Conservation (phyloP, 2,329 filamentous ascomycete genomes). For the Aspergillus flavus region DNA sequence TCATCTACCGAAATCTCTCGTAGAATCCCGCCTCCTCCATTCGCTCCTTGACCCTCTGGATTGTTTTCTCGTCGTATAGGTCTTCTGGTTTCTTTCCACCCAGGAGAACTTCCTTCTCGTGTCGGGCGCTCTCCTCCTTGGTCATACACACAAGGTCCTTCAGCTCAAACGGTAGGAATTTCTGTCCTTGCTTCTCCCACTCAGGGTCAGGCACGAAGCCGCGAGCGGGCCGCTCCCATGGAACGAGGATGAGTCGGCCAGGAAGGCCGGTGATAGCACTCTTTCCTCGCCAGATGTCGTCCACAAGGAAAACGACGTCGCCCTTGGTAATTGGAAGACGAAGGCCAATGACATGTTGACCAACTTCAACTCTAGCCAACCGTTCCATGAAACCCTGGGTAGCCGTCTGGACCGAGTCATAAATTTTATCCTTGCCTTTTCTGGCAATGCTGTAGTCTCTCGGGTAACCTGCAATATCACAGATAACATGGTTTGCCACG, state of each 20-base stretch:
- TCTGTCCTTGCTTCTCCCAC: constrained; percentile 68
- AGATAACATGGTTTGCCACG: constrained; percentile 88
- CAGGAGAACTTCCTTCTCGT: constrained; percentile 78
- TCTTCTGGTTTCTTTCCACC: constrained; percentile 69
- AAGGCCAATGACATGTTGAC: constrained; percentile 66
- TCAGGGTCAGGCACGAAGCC: constrained; percentile 65
- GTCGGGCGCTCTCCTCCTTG: constrained; percentile 79
- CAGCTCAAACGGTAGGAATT: constrained; percentile 68
- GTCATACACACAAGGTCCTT: constrained; percentile 86
- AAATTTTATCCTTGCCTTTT: constrained; percentile 88
- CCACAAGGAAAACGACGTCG: constrained; percentile 84
- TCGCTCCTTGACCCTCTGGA: constrained; percentile 68
- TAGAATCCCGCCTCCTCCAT: constrained; percentile 67
- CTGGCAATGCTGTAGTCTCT: constrained; percentile 74
- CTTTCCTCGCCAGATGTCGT: constrained; percentile 83
- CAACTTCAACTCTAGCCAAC: constrained; percentile 59
- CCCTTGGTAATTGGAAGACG: constrained; percentile 75
- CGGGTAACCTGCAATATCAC: constrained; percentile 79
- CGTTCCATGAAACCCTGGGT: constrained; percentile 81
- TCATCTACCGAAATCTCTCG: constrained; percentile 49
- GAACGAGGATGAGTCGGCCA: constrained; percentile 75
- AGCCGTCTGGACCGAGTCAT: constrained; percentile 76
- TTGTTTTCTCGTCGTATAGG: constrained; percentile 69
- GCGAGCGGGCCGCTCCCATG: constrained; percentile 71
- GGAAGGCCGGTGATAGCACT: constrained; percentile 81